phyloP scores from a whole-genome alignment of 306 rosid species.

The Herpetospermum pedunculosum region DNA sequence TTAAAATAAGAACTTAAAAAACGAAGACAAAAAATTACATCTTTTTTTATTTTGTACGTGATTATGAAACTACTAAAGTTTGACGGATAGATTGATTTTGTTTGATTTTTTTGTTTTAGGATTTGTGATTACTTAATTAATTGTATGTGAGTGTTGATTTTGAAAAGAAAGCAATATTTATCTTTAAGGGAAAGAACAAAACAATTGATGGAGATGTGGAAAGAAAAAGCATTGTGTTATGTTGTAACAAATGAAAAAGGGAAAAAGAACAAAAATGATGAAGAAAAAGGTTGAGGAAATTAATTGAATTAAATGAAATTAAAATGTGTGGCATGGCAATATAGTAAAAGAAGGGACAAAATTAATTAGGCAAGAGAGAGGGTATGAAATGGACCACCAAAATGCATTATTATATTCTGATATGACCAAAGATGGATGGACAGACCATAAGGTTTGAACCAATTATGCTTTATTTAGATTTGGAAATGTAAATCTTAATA shows the following conservation, averaged over 20 bases:
- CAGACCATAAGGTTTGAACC: slow-evolving; percentile 5
- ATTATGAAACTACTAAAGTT: too few relatives aligned
- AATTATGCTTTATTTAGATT: slow-evolving; percentile 3
- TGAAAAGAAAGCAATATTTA: neutral
- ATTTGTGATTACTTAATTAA: neutral
- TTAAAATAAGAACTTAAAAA: too few relatives aligned
- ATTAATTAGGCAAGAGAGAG: neutral
- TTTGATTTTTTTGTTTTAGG: neutral
- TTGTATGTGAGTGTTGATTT: neutral
- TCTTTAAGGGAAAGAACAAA: neutral
- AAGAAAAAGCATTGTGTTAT: neutral
- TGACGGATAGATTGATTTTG: neutral
- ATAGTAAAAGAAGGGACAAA: neutral
- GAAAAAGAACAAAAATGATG: neutral
- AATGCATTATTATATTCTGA: neutral
- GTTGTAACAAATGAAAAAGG: neutral
- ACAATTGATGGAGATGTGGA: neutral
- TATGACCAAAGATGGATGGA: slow-evolving; percentile 3
- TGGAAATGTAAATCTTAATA: slow-evolving; percentile 3
- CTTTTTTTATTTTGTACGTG: too few relatives aligned
- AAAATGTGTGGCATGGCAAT: neutral
- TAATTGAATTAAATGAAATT: neutral
- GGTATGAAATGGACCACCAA: neutral
- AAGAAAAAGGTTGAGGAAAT: neutral
- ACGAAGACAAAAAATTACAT: too few relatives aligned